These are phyloP conservation scores for Rhododendron williamsianum DNA, from an alignment of 148 eudicot genomes.

Conservation along the genomic window DNA sequence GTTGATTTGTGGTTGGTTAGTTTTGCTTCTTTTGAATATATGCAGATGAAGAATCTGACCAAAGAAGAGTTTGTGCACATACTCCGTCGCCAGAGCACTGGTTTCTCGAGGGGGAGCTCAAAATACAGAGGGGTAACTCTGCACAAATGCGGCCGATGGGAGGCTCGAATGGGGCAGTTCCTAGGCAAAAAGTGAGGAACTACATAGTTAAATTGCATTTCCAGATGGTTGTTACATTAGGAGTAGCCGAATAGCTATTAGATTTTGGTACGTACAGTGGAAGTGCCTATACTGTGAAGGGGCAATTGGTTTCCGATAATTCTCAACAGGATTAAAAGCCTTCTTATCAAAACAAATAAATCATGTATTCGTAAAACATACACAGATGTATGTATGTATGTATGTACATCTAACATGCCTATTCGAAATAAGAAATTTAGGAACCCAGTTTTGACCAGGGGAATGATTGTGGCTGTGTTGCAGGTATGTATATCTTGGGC, in stretches of 20 bases:
- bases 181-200: constrained; percentile 76
- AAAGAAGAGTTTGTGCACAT: constrained; percentile 92
- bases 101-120: constrained; percentile 89
- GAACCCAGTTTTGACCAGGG: constrained; percentile 22
- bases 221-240: background rate
- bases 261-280: background rate
- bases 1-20: background rate
- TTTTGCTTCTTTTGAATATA: constrained; percentile 9
- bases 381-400: background rate
- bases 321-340: background rate
- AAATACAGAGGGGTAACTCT: constrained; percentile 86
- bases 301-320: background rate
- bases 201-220: background rate
- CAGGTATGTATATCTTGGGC: constrained; percentile 97
- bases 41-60: constrained; percentile 61
- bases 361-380: background rate
- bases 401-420: background rate
- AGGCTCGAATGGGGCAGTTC: constrained; percentile 94
- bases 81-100: constrained; percentile 94
- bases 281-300: background rate
- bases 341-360: background rate
- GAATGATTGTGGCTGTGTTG: constrained; percentile 27
- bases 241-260: background rate
- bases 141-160: constrained; percentile 96
- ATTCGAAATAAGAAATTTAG: constrained; percentile 17